Evolutionary conservation across 495 filamentous ascomycete species (phyloP), one percentile per base, ranked within the genome.

Genomic region (Neurospora africana): DNA sequence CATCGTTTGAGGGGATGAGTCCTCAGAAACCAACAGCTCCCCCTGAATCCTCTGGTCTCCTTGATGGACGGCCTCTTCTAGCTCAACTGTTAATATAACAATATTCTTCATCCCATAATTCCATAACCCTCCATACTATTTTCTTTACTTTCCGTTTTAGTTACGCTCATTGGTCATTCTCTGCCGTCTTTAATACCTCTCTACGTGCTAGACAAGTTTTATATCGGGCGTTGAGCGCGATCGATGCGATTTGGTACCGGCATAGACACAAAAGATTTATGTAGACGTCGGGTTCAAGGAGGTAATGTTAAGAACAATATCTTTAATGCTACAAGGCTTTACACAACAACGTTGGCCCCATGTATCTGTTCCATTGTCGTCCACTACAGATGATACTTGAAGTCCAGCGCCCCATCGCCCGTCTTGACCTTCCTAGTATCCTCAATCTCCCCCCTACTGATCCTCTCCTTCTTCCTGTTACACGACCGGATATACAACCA

Each of bases 381-480:
- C 38, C 39, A 40, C 15, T 40, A 41, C 39, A 41, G 5, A 41
- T 41, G 82, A 75, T 86, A 87, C 70, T 78, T 81, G 72, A 86
- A 87, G 27, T 86, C 85, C 73, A 85, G 71, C 23, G 78, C 84
- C 2, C 78, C 71, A 78, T 87, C 86, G 1, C 86, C 86, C 0
- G 82, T 83, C 68, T 75, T 82, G 6, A 85, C 78, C 21, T 79
- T 81, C 68, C 86, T 78, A 33, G 75, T 79, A 71, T 87, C 84
- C 69, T 80, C 80, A 35, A 74, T 79, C 72, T 84, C 79, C 0
- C 84, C 85, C 15, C 30, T 77, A 11, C 70, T 39, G 69, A 87
- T 86, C 73, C 72, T 71, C 35, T 81, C 78, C 76, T 87, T 87
- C 47, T 75, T 47, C 11, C 53, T 70, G 69, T 86, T 87, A 71